Base-by-base conservation (phyloP, 805 yeast genomes). In the Starmerella cellae region DNA sequence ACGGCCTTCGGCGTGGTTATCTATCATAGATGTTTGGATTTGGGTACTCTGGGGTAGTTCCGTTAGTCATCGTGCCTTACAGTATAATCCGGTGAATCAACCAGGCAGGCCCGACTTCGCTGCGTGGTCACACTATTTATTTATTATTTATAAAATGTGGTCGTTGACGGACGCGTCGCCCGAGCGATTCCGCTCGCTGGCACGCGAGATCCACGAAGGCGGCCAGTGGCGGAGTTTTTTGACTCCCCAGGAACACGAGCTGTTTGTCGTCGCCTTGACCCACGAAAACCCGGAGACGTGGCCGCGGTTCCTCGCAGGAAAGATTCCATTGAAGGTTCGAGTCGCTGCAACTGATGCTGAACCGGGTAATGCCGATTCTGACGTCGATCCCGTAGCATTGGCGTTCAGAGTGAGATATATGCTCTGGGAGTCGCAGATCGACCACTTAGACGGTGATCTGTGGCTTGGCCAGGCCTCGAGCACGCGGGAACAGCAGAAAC, bases 381-480 rank as follows among this genome's bases (percentile, higher is more conserved):
- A 50, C n/a, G 41, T 62, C 11, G 67, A 64, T 41, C 47, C 60
- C 11, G 49, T 60, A 11, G 50, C 51, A 24, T 48, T 64, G 35
- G 63, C 68, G 30, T 55, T 63, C 37, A 56, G 64, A 27, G 61
- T 65, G 9, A 48, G 69, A 18, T 64, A 60, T 39, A 65, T 65
- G 69, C 55, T 65, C 16, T 65, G 55, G 48, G 69, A 63, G 39
- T 10, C 43, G 23, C 41, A 33, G n/a, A 24, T 46, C 8, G 46
- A 43, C 27, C 19, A 24, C 18, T 8, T 13, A 6, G 27, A 22
- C n/a, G 22, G 8, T 16, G 22, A 8, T 8, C n/a, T 29, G 17
- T 29, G 32, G 32, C 8, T 9, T 24, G 28, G 13, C 28, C 28
- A 9, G 28, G 28, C n/a, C n/a, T n/a, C n/a, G n/a, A n/a, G n/a